Evolutionary conservation across 768 basidiomycete species (phyloP), one percentile per base, ranked within the genome.

Genomic region (Tubosaeta sp.): DNA sequence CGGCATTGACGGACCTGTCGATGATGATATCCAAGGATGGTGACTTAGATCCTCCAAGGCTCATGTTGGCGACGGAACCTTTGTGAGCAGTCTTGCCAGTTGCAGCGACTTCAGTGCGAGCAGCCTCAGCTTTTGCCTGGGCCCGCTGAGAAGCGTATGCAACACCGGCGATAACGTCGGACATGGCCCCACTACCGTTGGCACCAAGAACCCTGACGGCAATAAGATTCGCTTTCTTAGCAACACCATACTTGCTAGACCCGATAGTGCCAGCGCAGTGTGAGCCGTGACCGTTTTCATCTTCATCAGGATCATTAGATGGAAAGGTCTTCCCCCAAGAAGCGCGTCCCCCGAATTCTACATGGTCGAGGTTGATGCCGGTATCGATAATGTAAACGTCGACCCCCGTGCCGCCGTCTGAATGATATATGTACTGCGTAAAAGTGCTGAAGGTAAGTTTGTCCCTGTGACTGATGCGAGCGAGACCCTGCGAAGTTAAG

Each of bases 1-100:
- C 96, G 31, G 68, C 55, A 9, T 82, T 78, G 48, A 95, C 91
- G 41, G 96, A 93, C 45, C 72, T 74, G 73, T 98, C 84, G 54
- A 99, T 92, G 46, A 86, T 83, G 21, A 78, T 76, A 56, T 99
- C 93, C 46, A 98, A 79, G 30, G 90, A 80, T 19, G 73, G 78
- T 6, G 90, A 91, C 75, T 94, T 95, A 52, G 92, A 91, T 61
- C 96, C 96, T 56, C 96, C 96, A 46, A 99, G 86, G 67, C 86
- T 89, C 96, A 99, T 96, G 78, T 95, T 95, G 44, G 87, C 90
- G 47, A 94, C 93, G 16, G 92, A 93, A 21, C 96, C 96, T 75
- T 93, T 94, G 79, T 95, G 90, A 39, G 71, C 72, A 48, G 86
- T 87, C 73, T 80, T 84, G 48, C 90, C 88, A 18, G 90, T 92